Conservation (phyloP, 1,139 yeast species). For the Pichia sp. region DNA sequence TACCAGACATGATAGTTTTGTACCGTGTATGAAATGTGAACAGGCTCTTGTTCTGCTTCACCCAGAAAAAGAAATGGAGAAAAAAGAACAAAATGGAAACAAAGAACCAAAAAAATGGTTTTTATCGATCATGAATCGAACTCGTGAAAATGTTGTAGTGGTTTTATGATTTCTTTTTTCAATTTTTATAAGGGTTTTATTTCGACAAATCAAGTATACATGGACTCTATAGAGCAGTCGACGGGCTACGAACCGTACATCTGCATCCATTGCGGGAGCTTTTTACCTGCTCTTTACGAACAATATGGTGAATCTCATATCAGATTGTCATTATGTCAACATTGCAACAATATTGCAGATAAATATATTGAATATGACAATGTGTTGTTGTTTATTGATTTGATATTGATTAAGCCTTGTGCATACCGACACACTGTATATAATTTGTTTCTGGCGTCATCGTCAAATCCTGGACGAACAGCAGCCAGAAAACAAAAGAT, state of each 20-base stretch:
- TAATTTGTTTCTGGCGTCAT: constrained; percentile 35
- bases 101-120: too few species aligned
- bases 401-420: constrained; percentile 74
- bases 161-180: too few species aligned
- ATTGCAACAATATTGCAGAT: constrained; percentile 74
- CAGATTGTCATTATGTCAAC: constrained; percentile 68
- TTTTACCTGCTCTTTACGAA: constrained; percentile 61
- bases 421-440: constrained; percentile 87
- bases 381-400: constrained; percentile 76
- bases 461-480: neutral
- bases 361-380: constrained; percentile 88
- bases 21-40: too few species aligned
- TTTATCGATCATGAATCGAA: too few species aligned
- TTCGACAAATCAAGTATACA: neutral
- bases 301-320: constrained; percentile 75
- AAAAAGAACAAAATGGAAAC: neutral
- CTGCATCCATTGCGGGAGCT: constrained; percentile 78
- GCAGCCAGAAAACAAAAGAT: neutral
- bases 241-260: constrained; percentile 30
- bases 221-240: constrained; percentile 1
- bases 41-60: too few species aligned
- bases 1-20: constrained; percentile 7
- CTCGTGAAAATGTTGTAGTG: too few species aligned
- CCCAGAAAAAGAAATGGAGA: neutral
- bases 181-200: neutral